A percentile compares a stretch with the other conserved stretches of the same genome.
Conservation (phyloP, 805 yeast genomes). For the Candida pseudoglaebosa region DNA sequence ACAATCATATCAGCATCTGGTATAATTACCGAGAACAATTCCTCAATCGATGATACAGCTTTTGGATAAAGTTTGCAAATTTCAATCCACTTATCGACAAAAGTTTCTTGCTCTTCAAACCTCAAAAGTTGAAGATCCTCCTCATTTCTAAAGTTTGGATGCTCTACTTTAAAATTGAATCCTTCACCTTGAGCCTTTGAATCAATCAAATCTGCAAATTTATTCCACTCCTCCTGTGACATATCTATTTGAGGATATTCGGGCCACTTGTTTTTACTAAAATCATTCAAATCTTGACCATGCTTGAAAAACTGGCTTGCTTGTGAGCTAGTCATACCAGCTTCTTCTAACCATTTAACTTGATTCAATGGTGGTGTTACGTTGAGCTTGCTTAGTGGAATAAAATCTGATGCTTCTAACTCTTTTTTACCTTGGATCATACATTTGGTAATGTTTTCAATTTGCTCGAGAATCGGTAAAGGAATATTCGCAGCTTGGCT, state of each 20-base stretch:
- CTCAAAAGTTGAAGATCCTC: conserved; percentile 10
- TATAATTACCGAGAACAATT: conserved; percentile 12
- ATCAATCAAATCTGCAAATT: conserved; percentile 8
- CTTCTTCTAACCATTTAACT: conserved; percentile 20
- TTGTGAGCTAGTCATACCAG: conserved; percentile 21
- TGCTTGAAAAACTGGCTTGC: conserved; percentile 28
- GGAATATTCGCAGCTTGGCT: conserved; percentile 23
- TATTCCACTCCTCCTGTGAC: conserved; percentile 13
- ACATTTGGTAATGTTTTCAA: conserved; percentile 42
- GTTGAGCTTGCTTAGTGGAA: conserved; percentile 28
- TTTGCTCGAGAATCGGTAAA: conserved; percentile 37
- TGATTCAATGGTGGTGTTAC: conserved; percentile 38
- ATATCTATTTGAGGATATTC: conserved; percentile 18
- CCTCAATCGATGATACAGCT: conserved; percentile 16
- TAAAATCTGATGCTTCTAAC: conserved; percentile 30
- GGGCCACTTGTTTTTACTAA: conserved; percentile 10
- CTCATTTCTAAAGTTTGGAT: conserved; percentile 7
- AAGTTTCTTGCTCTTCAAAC: conserved; percentile 6
- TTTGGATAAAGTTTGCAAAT: conserved; percentile 18
- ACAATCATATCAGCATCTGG: conserved; percentile 9
- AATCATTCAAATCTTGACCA: conserved; percentile 13
- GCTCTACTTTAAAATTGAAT: conserved; percentile 9
- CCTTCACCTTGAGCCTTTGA: conserved; percentile 8
- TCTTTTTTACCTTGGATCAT: conserved; percentile 37
- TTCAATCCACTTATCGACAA: conserved; percentile 15